Conservation (phyloP, 2,329 filamentous ascomycete species). For the Fusarium incarnatum region DNA sequence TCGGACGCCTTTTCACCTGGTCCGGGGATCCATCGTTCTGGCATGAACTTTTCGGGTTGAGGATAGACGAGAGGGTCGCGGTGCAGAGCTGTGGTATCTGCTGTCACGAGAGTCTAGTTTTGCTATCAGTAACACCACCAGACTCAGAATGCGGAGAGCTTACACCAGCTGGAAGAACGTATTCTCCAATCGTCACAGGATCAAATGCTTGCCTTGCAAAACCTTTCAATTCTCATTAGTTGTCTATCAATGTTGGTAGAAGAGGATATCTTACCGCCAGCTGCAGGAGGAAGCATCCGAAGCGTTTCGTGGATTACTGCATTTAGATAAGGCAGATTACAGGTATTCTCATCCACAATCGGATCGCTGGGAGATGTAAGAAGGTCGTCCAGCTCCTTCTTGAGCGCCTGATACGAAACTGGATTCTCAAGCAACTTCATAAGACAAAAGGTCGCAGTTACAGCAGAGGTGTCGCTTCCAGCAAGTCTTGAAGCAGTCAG, state of each 20-base stretch:
- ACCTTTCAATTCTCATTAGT: too few relatives aligned
- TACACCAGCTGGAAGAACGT: neutral
- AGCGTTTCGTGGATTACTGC: neutral
- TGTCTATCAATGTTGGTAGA: too few relatives aligned
- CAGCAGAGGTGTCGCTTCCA: constrained; percentile 1
- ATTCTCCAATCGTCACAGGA: neutral
- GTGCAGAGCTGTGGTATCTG: neutral
- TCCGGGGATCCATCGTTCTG: neutral
- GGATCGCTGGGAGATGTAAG: neutral
- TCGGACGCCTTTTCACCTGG: neutral
- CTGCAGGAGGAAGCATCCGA: neutral
- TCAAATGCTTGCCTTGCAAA: neutral
- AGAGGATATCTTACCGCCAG: neutral
- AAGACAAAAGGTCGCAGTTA: neutral
- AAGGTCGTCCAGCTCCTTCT: neutral
- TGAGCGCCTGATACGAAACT: neutral
- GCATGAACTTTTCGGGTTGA: neutral
- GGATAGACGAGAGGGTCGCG: neutral
- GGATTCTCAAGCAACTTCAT: constrained; percentile 1
- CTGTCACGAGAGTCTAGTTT: neutral
- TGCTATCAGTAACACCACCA: neutral
- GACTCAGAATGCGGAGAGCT: neutral
- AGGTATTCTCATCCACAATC: neutral
- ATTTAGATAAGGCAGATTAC: neutral
- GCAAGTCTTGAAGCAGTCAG: neutral